Evolutionary conservation across 75 land plant species (phyloP).

Genomic region (Azolla pinnata): DNA sequence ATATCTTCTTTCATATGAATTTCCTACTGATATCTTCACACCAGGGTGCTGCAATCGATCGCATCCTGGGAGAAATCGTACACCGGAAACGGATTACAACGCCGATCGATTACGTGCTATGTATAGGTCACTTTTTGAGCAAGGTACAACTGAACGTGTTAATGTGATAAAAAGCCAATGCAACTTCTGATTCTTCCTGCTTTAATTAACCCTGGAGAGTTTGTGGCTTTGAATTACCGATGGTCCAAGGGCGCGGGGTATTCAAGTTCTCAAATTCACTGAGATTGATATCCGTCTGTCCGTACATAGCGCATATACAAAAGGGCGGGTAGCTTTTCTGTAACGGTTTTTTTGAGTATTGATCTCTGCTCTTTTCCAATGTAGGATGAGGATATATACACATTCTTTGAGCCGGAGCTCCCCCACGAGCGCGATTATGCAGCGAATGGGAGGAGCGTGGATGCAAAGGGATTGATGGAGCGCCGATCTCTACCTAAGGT

Average conservation of each 20-base stretch:
- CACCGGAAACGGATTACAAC: slow-evolving; percentile 58
- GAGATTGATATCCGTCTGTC: no score
- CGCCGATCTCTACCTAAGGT: slow-evolving; percentile 27
- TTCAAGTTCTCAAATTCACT: no score
- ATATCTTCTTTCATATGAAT: no score
- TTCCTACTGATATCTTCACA: no score
- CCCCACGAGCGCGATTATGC: slow-evolving; percentile 36
- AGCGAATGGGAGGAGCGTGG: slow-evolving; percentile 33
- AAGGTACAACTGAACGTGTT: slow-evolving; percentile 72
- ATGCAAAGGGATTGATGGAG: slow-evolving; percentile 31
- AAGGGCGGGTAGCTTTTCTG: no score
- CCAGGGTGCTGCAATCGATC: slow-evolving; percentile 94
- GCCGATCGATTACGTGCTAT: slow-evolving; percentile 92
- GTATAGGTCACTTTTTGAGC: slow-evolving; percentile 91
- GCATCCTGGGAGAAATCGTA: slow-evolving; percentile 85
- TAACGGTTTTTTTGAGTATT: not conserved
- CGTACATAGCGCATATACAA: no score
- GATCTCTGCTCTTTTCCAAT: not conserved
- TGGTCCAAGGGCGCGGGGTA: no score
- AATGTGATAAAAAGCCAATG: no score
- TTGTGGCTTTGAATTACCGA: no score
- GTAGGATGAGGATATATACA: slow-evolving; percentile 96
- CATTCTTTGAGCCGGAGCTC: slow-evolving; percentile 98
- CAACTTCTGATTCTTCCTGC: no score
- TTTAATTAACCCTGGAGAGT: no score